A percentile compares a stretch with the other conserved stretches of the same genome.
Evolutionary conservation across 495 filamentous ascomycete genomes (phyloP).

Genomic region (Hyaloscypha hepaticicola): DNA sequence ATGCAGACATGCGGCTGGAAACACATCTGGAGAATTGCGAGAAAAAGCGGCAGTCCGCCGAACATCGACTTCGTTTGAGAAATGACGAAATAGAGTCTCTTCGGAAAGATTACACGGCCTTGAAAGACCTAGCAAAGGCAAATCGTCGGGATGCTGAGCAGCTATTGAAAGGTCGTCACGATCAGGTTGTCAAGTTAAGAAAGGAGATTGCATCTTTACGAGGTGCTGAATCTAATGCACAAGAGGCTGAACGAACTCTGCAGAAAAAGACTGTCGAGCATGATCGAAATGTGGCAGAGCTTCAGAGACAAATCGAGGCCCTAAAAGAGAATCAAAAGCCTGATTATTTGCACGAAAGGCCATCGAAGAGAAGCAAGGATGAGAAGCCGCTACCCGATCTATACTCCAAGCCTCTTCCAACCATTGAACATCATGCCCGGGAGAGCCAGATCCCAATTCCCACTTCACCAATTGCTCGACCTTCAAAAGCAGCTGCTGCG

Average conservation of each 20-base stretch:
- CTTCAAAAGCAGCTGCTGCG: conserved; percentile 15
- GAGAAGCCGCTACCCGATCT: not conserved
- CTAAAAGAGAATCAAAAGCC: conserved; percentile 1
- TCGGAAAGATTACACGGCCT: conserved; percentile 49
- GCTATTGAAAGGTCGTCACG: conserved; percentile 63
- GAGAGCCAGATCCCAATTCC: conserved; percentile 25
- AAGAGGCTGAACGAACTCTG: conserved; percentile 18
- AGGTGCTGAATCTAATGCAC: conserved; percentile 33
- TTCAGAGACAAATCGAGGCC: conserved; percentile 23
- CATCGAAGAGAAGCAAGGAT: not conserved
- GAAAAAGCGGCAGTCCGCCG: conserved; percentile 41
- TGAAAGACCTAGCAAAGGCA: conserved; percentile 60
- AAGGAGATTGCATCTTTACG: conserved; percentile 53
- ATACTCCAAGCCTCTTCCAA: not conserved
- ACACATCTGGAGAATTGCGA: conserved; percentile 39
- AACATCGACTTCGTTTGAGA: conserved; percentile 44
- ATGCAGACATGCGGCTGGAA: conserved; percentile 29
- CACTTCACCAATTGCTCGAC: conserved; percentile 17
- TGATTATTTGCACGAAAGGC: not conserved
- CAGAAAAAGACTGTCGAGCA: conserved; percentile 19
- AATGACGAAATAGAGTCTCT: conserved; percentile 52
- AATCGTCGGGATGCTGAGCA: conserved; percentile 52
- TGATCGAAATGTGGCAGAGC: conserved; percentile 9
- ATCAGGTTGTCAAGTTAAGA: conserved; percentile 59
- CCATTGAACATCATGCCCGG: not conserved